These are phyloP conservation scores for Rhizomucor pusillus DNA, from an alignment of 371 early-diverging fungal species.

Conservation along the genomic window DNA sequence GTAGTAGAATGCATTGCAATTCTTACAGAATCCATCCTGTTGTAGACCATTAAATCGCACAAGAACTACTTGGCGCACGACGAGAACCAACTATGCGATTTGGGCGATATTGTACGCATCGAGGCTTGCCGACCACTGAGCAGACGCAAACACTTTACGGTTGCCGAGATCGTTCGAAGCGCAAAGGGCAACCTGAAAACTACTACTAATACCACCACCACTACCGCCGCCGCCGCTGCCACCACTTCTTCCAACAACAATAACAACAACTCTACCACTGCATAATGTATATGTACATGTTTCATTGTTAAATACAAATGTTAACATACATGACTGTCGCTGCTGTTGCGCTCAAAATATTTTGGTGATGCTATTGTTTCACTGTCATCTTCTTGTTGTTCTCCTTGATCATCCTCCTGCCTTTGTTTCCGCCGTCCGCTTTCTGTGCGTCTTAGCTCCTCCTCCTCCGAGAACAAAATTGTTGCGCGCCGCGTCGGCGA, in stretches of 20 bases:
- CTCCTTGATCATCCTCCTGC: background rate
- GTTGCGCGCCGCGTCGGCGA: background rate
- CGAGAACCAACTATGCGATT: slow-evolving; percentile 73
- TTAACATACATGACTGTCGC: slow-evolving; percentile 16
- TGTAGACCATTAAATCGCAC: slow-evolving; percentile 63
- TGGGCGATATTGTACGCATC: slow-evolving; percentile 92
- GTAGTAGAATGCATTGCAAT: background rate
- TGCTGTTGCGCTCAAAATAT: slow-evolving; percentile 24
- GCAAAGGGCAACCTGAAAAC: slow-evolving; percentile 9
- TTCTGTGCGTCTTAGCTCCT: slow-evolving; percentile 26
- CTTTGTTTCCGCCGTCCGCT: slow-evolving; percentile 36
- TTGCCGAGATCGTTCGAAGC: slow-evolving; percentile 79
- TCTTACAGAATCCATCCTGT: too few species aligned
- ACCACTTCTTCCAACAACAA: too few species aligned
- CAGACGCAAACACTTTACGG: slow-evolving; percentile 83
- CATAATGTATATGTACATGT: too few species aligned
- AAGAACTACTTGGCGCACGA: slow-evolving; percentile 92
- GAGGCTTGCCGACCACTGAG: slow-evolving; percentile 88
- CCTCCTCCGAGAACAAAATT: slow-evolving; percentile 1
- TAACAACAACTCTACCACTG: too few species aligned
- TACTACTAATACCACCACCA: too few species aligned
- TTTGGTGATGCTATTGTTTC: slow-evolving; percentile 9
- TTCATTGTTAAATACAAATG: too few species aligned
- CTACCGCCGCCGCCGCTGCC: too few species aligned
- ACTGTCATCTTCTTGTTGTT: background rate